phyloP scores from a whole-genome alignment of 2,329 filamentous ascomycete species.

The Atkinsonella hypoxylon region DNA sequence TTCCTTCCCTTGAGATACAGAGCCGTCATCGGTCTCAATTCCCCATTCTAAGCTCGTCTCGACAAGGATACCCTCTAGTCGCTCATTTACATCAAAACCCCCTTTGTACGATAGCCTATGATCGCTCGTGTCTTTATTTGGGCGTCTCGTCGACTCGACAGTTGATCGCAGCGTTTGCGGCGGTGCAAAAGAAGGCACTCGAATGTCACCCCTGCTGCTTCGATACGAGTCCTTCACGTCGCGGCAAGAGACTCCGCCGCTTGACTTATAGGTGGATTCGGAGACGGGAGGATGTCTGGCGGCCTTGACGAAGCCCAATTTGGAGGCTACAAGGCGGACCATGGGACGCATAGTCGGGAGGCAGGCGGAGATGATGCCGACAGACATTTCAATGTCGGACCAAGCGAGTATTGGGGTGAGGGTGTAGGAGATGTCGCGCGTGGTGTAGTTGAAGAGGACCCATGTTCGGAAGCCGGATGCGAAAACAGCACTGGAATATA shows the following conservation, averaged over 20 bases:
- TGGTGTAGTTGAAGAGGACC: constrained; percentile 32
- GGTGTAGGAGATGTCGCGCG: constrained; percentile 30
- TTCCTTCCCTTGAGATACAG: not conserved
- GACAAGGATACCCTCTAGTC: not conserved
- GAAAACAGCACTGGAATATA: constrained; percentile 28
- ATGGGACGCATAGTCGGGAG: constrained; percentile 39
- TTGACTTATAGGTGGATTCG: not conserved
- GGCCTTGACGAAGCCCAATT: constrained; percentile 25
- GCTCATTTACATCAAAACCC: not conserved
- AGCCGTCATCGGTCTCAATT: not conserved
- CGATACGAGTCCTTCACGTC: not conserved
- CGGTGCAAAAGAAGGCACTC: not conserved
- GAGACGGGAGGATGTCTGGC: constrained; percentile 7
- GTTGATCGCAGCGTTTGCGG: constrained; percentile 2
- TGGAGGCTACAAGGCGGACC: constrained; percentile 23
- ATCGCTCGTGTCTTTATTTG: constrained; percentile 11
- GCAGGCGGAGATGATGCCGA: constrained; percentile 40
- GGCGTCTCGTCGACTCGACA: constrained; percentile 11
- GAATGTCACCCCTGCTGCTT: constrained; percentile 1
- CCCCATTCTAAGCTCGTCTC: constrained; percentile 4
- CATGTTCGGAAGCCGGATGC: constrained; percentile 35
- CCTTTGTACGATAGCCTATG: constrained; percentile 21
- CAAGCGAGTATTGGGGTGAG: constrained; percentile 20
- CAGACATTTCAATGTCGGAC: constrained; percentile 28
- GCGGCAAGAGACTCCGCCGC: not conserved